Evolutionary conservation across 1,284 basidiomycete genomes (phyloP), one percentile per base, ranked within the genome.

Genomic region (Meira nashicola): DNA sequence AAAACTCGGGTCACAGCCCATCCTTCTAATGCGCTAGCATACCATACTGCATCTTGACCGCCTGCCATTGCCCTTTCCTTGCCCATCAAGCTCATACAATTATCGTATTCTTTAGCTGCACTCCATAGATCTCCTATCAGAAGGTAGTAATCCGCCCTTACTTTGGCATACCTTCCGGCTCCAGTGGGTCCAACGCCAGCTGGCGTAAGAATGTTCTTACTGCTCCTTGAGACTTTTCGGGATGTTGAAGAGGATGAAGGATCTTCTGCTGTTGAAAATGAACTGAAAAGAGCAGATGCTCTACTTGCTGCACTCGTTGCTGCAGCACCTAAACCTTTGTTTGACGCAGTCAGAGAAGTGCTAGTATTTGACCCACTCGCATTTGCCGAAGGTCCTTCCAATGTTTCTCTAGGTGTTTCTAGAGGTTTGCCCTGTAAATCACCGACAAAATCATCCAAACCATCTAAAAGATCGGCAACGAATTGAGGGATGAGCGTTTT

Each of bases 11-110:
- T 58, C 2, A 76, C 73, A n/a, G 71, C 68, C 59, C 74, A 76
- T 43, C 76, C 76, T 59, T 78, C 76, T 17, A 78, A 62, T 5
- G 71, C 76, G 38, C 65, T 65, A 0, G 76, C 76, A 47, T 74
- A 77, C 76, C 76, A 78, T 2, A 76, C 74, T 1, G 76, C 74
- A 41, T 78, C 74, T 50, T 72, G 71, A 12, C 76, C 76, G 12
- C 76, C 76, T 1, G 76, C 76, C n/a, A 78, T 49, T 14, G 74
- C 74, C 9, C 71, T 58, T 49, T 78, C 76, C 40, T 70, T 72
- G 2, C 68, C 71, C 1, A 73, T 23, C 1, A 48, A 55, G 17
- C 44, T 63, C 11, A 78, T 62, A 2, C 70, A 60, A 1, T 40
- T 39, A 19, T 76, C 66, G 46, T 78, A 78, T 8, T 55, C 58